Percentiles rank a stretch among this genome's conserved stretches.
Evolutionary conservation across 2,329 filamentous ascomycete genomes (phyloP).

Genomic region (Epicoccum sorghinum): DNA sequence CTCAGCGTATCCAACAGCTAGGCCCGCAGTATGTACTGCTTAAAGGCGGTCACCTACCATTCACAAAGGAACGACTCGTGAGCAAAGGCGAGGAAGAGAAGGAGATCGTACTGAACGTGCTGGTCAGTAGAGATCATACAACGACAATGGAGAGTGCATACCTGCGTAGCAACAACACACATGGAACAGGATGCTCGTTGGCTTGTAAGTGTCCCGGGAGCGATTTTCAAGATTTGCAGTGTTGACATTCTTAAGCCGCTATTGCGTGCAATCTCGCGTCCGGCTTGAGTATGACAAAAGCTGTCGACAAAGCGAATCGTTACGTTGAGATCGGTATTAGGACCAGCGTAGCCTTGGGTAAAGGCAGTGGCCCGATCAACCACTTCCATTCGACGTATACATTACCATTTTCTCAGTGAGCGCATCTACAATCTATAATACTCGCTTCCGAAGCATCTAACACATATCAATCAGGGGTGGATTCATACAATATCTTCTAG

Average conservation of each 20-base stretch:
- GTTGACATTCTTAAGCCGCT: constrained; percentile 59
- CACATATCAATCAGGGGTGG: constrained; percentile 56
- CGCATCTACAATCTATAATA: not conserved
- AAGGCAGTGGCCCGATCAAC: constrained; percentile 74
- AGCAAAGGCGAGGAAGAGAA: constrained; percentile 66
- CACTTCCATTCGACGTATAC: constrained; percentile 76
- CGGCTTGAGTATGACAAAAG: constrained; percentile 61
- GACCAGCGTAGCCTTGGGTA: constrained; percentile 66
- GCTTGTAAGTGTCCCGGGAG: constrained; percentile 67
- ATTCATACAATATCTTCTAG: constrained; percentile 83
- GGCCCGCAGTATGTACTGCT: constrained; percentile 82
- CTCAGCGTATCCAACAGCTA: constrained; percentile 67
- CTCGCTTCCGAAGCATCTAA: not conserved
- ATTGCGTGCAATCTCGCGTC: constrained; percentile 75
- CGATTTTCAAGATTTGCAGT: not conserved
- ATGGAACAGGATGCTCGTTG: constrained; percentile 93
- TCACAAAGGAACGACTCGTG: constrained; percentile 66
- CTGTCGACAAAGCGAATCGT: constrained; percentile 70
- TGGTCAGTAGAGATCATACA: constrained; percentile 67
- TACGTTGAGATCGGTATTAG: constrained; percentile 76
- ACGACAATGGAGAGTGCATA: constrained; percentile 73
- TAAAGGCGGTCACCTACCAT: constrained; percentile 89
- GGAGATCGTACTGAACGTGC: constrained; percentile 75
- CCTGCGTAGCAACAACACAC: constrained; percentile 78
- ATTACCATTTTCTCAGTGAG: constrained; percentile 70